Evolutionary conservation across 1,139 yeast species (phyloP), one percentile per base, ranked within the genome.

Genomic region (Kodamaea sp.): DNA sequence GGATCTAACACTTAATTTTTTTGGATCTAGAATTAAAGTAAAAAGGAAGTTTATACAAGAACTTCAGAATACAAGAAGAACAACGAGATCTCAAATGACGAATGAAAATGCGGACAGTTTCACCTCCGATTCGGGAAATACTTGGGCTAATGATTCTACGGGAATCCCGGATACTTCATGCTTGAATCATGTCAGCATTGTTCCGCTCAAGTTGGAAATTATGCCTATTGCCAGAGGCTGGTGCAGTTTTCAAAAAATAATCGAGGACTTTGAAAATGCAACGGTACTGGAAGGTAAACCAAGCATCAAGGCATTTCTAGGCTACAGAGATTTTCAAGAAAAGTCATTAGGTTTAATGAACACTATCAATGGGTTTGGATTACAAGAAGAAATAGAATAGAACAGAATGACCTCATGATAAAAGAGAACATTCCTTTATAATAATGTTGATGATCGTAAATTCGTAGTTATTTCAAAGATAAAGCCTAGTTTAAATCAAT

Each of bases 271-370:
- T 26, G 73, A 66, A 37, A 38, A 39, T 8, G 53, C 58, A 3
- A 39, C 46, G 5, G 24, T 49, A 24, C 38, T 34, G 3, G 40
- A 46, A 6, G 56, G 55, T 6, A 44, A 42, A 6, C 46, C 49
- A 3, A 58, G 65, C 38, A 46, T 68, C 4, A 68, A 66, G 41
- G 47, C 45, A 9, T 64, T 53, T 42, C 44, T 70, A 27, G 47
- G 49, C 24, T 70, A 70, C 62, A 55, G 75, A 39, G 69, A 65
- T 36, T 70, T 70, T 45, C 66, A 64, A 41, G 40, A 50, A 34
- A 43, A 45, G 23, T 42, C 59, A 2, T 42, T 44, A 5, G 23
- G 20, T 2, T 27, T 45, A 10, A 30, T 45, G 31, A 35, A 41
- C 20, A 45, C 47, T 8, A 25, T 41, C 11, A 12, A 36, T 22